phyloP scores from a whole-genome alignment of 257 asterid species.

The Solanum sejunctum region DNA sequence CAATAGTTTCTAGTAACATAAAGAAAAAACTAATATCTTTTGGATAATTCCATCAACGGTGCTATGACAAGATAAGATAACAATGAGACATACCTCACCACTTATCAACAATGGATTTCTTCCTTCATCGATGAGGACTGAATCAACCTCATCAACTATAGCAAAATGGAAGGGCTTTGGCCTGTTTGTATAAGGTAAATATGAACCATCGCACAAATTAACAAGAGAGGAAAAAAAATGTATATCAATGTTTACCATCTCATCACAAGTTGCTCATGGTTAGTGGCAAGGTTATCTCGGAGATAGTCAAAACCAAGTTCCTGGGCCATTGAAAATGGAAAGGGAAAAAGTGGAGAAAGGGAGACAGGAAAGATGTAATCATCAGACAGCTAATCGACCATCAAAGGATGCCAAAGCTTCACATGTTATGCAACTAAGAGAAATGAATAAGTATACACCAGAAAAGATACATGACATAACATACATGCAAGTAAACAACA shows the following conservation, averaged over 20 bases:
- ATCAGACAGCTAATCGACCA: neutral
- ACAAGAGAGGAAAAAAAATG: neutral
- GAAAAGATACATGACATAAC: neutral
- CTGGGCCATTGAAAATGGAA: conserved; percentile 24
- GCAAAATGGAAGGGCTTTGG: conserved; percentile 97
- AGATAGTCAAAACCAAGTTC: conserved; percentile 97
- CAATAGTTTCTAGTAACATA: neutral
- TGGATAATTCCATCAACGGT: neutral
- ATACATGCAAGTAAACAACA: neutral
- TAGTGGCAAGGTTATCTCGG: conserved; percentile 81
- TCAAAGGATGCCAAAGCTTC: neutral
- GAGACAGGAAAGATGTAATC: neutral
- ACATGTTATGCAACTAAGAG: neutral
- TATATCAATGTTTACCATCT: conserved; percentile 59
- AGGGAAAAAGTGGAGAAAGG: neutral
- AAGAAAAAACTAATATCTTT: neutral
- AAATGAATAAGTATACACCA: neutral
- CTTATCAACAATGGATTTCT: conserved; percentile 93
- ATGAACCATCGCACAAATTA: neutral
- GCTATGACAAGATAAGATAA: neutral
- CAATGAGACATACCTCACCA: conserved; percentile 60
- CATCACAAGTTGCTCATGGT: conserved; percentile 78
- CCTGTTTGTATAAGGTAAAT: conserved; percentile 39
- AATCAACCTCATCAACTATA: conserved; percentile 96
- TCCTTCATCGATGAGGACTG: conserved; percentile 97